Percentiles rank a stretch among this genome's conserved stretches.
Evolutionary conservation across 768 basidiomycete species (phyloP).

Genomic region (Tylopilus felleus): DNA sequence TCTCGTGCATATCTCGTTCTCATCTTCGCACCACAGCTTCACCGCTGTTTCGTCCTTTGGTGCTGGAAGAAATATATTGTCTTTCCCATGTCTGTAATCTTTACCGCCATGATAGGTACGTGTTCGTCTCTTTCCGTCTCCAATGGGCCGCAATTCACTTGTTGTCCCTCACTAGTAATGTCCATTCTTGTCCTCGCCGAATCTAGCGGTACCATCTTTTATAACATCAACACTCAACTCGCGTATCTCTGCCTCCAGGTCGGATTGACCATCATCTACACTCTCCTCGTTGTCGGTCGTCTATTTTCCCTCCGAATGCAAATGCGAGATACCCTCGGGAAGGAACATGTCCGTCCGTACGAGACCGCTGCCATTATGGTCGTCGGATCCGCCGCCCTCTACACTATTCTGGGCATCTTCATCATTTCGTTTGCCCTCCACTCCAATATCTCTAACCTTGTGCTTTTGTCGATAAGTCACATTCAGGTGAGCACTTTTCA

Average conservation of each 20-base stretch:
- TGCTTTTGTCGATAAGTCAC: constrained; percentile 33
- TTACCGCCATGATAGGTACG: constrained; percentile 14
- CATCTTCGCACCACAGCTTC: constrained; percentile 4
- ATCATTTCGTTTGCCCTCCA: constrained; percentile 28
- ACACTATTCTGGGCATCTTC: constrained; percentile 28
- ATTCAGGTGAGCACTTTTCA: constrained; percentile 24
- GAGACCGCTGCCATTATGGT: constrained; percentile 30
- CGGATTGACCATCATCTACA: constrained; percentile 30
- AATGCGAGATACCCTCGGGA: constrained; percentile 15
- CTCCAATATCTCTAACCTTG: constrained; percentile 29
- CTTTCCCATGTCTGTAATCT: constrained; percentile 14
- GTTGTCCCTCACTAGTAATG: constrained; percentile 3
- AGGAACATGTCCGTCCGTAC: constrained; percentile 21
- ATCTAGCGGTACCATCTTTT: constrained; percentile 13
- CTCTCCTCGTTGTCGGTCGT: constrained; percentile 29
- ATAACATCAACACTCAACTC: constrained; percentile 18
- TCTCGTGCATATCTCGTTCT: not conserved
- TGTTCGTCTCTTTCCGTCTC: not conserved
- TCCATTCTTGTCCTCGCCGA: constrained; percentile 15
- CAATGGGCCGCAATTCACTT: not conserved
- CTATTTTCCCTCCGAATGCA: constrained; percentile 21
- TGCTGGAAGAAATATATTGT: constrained; percentile 9
- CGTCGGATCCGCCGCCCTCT: constrained; percentile 35
- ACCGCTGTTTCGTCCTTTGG: constrained; percentile 20
- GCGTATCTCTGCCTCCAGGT: constrained; percentile 31